Conservation (phyloP, 2,329 filamentous ascomycete species). For the Ophiostoma sp. region DNA sequence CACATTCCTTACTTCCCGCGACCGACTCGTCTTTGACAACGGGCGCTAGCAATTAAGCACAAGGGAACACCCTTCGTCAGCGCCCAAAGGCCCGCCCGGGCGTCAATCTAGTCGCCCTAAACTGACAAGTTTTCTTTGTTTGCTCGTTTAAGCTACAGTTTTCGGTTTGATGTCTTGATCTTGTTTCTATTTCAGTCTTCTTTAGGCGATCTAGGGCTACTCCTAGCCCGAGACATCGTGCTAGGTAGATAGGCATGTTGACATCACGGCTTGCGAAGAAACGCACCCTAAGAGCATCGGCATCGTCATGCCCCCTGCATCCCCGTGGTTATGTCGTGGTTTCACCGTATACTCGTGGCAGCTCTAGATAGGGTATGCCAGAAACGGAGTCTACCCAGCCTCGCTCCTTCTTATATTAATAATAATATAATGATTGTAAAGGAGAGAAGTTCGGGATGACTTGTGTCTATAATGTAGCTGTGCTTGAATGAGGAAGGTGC, state of each 20-base stretch:
- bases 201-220: neutral
- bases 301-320: too few relatives aligned
- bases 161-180: too few relatives aligned
- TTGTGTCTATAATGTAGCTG: neutral
- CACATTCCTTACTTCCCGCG: neutral
- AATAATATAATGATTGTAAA: too few relatives aligned
- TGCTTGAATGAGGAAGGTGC: neutral
- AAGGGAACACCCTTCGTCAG: neutral
- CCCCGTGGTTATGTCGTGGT: too few relatives aligned
- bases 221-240: neutral
- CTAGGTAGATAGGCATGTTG: too few relatives aligned
- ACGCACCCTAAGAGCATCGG: too few relatives aligned
- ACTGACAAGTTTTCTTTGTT: neutral
- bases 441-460: neutral
- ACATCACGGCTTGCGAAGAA: too few relatives aligned
- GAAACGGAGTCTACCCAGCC: too few relatives aligned
- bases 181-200: too few relatives aligned
- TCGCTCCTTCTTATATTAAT: too few relatives aligned
- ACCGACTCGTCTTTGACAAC: neutral
- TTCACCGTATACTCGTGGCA: too few relatives aligned
- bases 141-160: neutral
- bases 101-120: neutral
- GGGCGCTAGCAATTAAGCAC: constrained; percentile 1
- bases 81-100: neutral
- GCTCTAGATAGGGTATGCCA: too few relatives aligned